Percentiles rank a stretch among this genome's conserved stretches.
Conservation (phyloP, 2,329 filamentous ascomycete genomes). For the Cladosporium sp. region DNA sequence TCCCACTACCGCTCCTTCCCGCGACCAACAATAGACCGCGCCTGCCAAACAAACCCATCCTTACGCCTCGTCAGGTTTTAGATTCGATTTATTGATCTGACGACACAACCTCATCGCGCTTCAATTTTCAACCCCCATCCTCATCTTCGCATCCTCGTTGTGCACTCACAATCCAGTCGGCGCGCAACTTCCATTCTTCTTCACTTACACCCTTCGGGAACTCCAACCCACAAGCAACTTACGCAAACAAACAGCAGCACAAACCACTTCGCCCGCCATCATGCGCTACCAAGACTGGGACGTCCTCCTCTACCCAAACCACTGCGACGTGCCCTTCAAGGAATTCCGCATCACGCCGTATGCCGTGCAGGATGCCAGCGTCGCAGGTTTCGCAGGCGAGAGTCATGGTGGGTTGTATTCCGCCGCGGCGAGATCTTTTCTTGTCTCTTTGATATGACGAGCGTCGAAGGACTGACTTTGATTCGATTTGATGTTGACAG, state of each 20-base stretch:
- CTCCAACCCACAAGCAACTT: too few relatives aligned
- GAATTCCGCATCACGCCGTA: slow-evolving; percentile 79
- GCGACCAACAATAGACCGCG: too few relatives aligned
- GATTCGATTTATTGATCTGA: too few relatives aligned
- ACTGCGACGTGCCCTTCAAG: slow-evolving; percentile 57
- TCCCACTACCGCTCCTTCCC: too few relatives aligned
- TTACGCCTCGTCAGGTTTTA: too few relatives aligned
- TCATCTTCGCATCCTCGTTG: not conserved
- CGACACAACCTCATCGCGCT: too few relatives aligned
- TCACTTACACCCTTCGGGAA: slow-evolving; percentile 8
- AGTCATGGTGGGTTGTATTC: not conserved
- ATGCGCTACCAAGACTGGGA: slow-evolving; percentile 91
- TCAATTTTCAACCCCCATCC: too few relatives aligned
- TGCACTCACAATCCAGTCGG: too few relatives aligned
- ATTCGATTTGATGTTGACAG: not conserved
- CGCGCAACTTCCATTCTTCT: not conserved
- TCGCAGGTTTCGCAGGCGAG: slow-evolving; percentile 20
- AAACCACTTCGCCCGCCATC: slow-evolving; percentile 11
- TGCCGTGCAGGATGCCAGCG: slow-evolving; percentile 49
- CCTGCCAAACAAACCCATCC: too few relatives aligned
- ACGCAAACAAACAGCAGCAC: not conserved
- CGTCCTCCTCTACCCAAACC: slow-evolving; percentile 68
- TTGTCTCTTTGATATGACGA: slow-evolving; percentile 17
- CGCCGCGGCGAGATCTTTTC: not conserved
- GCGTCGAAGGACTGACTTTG: not conserved